These are phyloP conservation scores for Trypanosoma lewisi DNA, from an alignment of 208 protist species.

Conservation along the genomic window DNA sequence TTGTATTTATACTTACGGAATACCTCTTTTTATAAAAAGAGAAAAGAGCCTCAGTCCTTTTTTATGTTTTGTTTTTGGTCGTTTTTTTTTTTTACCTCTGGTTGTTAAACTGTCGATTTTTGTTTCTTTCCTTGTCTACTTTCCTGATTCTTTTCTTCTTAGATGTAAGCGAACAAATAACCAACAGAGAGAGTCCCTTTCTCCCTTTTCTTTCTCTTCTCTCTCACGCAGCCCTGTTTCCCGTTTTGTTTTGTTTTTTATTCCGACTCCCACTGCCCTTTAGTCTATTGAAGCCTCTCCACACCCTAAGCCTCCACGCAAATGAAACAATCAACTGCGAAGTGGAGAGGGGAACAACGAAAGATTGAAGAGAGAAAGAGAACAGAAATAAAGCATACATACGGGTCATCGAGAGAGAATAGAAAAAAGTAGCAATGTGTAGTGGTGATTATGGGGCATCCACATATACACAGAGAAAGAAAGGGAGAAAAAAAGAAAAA, in stretches of 20 bases:
- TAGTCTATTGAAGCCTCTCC: not conserved
- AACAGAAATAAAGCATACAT: not conserved
- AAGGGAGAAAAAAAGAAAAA: conserved; percentile 23
- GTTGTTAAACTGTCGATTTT: not conserved
- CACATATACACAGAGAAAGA: not conserved
- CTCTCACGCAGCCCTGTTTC: not conserved
- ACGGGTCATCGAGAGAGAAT: not conserved
- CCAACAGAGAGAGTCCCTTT: conserved; percentile 10
- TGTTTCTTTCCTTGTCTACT: conserved; percentile 5
- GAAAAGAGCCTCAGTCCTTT: no score
- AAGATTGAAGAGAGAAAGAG: not conserved
- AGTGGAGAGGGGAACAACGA: not conserved
- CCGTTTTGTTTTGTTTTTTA: not conserved
- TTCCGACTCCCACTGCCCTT: not conserved
- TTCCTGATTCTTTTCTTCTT: conserved; percentile 1
- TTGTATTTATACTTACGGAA: no score
- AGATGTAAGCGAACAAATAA: conserved; percentile 10
- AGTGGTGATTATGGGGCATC: not conserved
- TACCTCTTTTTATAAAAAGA: no score
- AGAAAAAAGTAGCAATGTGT: not conserved
- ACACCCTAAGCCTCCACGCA: not conserved
- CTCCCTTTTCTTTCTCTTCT: not conserved
- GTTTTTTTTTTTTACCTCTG: not conserved
- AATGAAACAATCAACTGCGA: not conserved
- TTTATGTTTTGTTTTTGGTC: conserved; percentile 15